Evolutionary conservation across 2,329 filamentous ascomycete genomes (phyloP), one percentile per base, ranked within the genome.

Genomic region (Epichloe scottii): DNA sequence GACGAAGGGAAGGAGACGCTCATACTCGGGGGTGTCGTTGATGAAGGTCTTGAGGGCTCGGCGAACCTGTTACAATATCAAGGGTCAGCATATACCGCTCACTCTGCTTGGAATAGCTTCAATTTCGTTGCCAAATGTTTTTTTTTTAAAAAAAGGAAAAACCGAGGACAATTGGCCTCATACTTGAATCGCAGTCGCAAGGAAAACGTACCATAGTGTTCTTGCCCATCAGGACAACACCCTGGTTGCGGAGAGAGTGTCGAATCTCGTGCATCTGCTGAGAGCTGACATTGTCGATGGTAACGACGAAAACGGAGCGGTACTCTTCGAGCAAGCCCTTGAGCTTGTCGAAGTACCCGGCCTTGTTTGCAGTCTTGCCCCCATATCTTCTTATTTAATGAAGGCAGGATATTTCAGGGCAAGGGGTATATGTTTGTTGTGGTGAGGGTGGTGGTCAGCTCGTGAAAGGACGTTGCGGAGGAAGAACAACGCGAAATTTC

Each of bases 201-300:
- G 14, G 8, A 43, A 6, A 12, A 63, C 78, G 54, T 74, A 93
- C 91, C 93, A 98, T 98, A 75, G 93, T 98, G 85, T 98, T 98
- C 86, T 96, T 97, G 72, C 91, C 93, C 93, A 97, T 97, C 77
- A 98, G 81, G 65, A 98, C 90, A 64, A 97, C 87, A 75, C 82
- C 90, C 75, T 95, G 77, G 58, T 85, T 85, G 72, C 93, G 90
- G 72, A 98, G 87, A 67, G 88, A 76, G 68, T 85, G 77, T 73
- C 93, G 87, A 74, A 98, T 97, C 84, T 98, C 93, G 88, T 98
- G 93, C 94, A 98, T 98, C 85, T 98, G 94, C 84, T 98, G 93
- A 64, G 93, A 98, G 74, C 85, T 89, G 84, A 98, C 93, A 98
- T 97, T 98, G 89, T 97, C 88, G 70, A 91, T 85, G 70, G 83